Evolutionary conservation across 768 basidiomycete species (phyloP), one percentile per base, ranked within the genome.

Genomic region (Termitomyces sp.): DNA sequence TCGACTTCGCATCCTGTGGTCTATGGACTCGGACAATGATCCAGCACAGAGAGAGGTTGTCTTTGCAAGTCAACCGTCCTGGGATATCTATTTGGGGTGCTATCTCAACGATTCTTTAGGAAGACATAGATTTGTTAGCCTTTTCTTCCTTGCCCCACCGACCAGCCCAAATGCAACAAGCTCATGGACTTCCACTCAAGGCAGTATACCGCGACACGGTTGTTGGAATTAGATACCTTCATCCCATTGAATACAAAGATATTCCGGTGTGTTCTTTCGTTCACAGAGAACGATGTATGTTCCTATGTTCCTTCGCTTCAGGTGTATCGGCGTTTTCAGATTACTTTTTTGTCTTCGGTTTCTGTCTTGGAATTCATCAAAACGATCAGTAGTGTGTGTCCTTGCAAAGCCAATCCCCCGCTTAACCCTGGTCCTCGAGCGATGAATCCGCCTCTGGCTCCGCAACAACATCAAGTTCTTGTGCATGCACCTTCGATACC

Each of bases 241-340:
- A 86, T 57, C 78, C 79, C 25, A 73, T 72, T 29, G 73, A 69
- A 22, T 50, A 48, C 33, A 58, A 45, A 45, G 54, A 52, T 41
- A 47, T 25, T 29, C 64, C 64, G 32, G 64, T 62, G 49, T 53
- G 56, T 42, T 27, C 29, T 41, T 15, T 25, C 27, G 18, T 58
- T 53, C 40, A 45, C 31, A 31, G 9, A 32, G 36, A 22, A 29
- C 22, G 12, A 25, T 44, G 31, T 60, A 53, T 50, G 56, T 61
- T 58, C 56, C 56, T 46, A 51, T 38, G 35, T 53, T 25, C 13
- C 23, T 52, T 50, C 49, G 7, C n/a, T 38, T 25, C 57, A 91
- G 89, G 70, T 75, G 2, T 89, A 85, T 65, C 82, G 86, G 48
- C 85, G 89, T 15, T 89, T 92, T 61, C 89, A 92, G 65, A 77